Evolutionary conservation across 2,329 filamentous ascomycete species (phyloP), one percentile per base, ranked within the genome.

Genomic region (Ophiocordyceps robertsii): DNA sequence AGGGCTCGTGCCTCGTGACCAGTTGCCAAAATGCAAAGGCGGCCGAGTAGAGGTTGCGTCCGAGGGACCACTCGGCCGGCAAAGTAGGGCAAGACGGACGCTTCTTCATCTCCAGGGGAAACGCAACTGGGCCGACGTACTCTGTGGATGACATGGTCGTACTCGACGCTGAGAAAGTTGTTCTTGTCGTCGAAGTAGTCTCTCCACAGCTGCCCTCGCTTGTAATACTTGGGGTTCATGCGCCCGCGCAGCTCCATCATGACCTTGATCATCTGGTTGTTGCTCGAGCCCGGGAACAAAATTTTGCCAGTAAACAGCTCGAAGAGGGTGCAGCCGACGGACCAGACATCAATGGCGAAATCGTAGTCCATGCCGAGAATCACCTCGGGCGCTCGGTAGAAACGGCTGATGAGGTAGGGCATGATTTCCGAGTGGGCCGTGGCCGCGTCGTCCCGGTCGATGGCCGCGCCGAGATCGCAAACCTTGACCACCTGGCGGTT

Each of bases 301-400:
- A 98, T 96, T 61, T 95, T 95, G 56, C 92, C 92, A 0, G 92
- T 96, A 67, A 94, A 96, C 35, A 98, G 71, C 64, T 98, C 92
- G 61, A 94, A 98, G 29, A 96, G 71, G 0, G 92, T 98, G 64
- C 92, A 98, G 32, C 92, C 93, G 50, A 96, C 87, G 8, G 90
- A 93, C 92, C 92, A 98, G 71, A 95, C 85, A 61, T 98, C 92
- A 50, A 96, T 86, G 8, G 84, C 82, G 58, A 90, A 93, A 58
- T 95, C 88, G 60, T 94, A 95, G 10, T 84, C 83, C 68, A 95
- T 89, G n/a, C 92, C 92, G 4, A 98, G 73, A 47, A 98, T 95
- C 57, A 98, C 87, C 65, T 98, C 92, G 2, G 93, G 92, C 4
- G 92, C 92, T 47, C 92, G 83, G 61, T 98, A 98, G 65, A 96